Evolutionary conservation across 2,329 filamentous ascomycete genomes (phyloP).

Genomic region (Neopestalotiopsis sp.): DNA sequence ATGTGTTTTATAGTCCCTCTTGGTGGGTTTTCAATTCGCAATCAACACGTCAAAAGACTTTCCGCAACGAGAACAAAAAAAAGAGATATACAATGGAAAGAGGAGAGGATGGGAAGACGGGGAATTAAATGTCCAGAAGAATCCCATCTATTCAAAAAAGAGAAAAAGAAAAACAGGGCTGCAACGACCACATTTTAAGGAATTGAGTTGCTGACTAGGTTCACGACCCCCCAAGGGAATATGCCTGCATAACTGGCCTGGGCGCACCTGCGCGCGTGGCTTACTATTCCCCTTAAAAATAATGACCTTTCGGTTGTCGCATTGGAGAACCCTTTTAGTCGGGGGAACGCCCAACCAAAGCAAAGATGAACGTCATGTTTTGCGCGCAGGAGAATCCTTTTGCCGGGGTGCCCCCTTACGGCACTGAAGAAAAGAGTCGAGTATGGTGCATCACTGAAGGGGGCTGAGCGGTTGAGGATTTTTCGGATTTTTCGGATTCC

Average conservation of each 20-base stretch:
- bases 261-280: background rate
- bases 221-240: background rate
- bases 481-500: background rate
- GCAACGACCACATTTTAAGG: conserved; percentile 1
- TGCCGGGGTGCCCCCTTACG: background rate
- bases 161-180: background rate
- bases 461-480: background rate
- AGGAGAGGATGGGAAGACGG: background rate
- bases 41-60: background rate
- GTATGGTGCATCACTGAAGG: background rate
- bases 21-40: background rate
- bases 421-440: background rate
- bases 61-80: background rate
- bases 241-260: background rate
- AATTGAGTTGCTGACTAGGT: background rate
- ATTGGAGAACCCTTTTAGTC: background rate
- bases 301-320: no score
- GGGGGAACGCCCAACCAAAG: background rate
- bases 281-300: background rate
- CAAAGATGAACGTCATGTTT: background rate
- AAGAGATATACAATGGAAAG: background rate
- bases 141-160: background rate
- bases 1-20: background rate
- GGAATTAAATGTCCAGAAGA: no score
- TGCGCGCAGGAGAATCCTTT: background rate